Percentiles rank a stretch among this genome's conserved stretches.
These are phyloP conservation scores for Peronosclerospora sorghi DNA, from an alignment of 352 stramenopile genomes.

Conservation along the genomic window DNA sequence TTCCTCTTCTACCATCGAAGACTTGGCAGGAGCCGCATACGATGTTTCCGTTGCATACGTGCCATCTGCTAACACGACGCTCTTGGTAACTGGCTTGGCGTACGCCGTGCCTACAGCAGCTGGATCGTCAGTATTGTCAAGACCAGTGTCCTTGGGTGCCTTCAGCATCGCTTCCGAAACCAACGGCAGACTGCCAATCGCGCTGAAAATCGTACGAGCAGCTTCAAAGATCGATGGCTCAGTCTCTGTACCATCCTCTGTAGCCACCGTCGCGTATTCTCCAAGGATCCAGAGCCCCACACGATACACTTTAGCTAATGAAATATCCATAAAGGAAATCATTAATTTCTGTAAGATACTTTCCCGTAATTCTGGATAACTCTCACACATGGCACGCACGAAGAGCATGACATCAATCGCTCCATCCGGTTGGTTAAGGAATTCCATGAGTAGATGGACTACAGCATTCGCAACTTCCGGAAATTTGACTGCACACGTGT, in stretches of 20 bases:
- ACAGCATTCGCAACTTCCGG: constrained; percentile 95
- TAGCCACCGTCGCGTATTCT: constrained; percentile 78
- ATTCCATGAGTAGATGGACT: constrained; percentile 98
- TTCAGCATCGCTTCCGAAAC: constrained; percentile 43
- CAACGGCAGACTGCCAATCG: constrained; percentile 71
- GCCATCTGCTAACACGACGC: constrained; percentile 96
- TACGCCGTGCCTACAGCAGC: constrained; percentile 35
- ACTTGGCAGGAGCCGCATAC: constrained; percentile 44
- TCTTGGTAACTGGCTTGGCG: constrained; percentile 92
- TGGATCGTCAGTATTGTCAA: constrained; percentile 13
- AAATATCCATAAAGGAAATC: constrained; percentile 90
- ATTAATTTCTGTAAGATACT: constrained; percentile 93
- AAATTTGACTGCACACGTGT: constrained; percentile 96
- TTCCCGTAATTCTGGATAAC: constrained; percentile 89
- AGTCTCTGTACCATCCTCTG: constrained; percentile 29
- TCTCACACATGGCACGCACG: constrained; percentile 96
- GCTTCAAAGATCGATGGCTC: constrained; percentile 73
- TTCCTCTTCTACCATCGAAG: constrained; percentile 44
- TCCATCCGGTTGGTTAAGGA: constrained; percentile 90
- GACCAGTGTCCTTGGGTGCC: constrained; percentile 16
- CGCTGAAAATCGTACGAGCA: constrained; percentile 82
- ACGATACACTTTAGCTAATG: constrained; percentile 91
- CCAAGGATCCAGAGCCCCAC: constrained; percentile 96
- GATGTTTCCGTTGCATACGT: constrained; percentile 99
- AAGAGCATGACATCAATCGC: constrained; percentile 98